phyloP scores from a whole-genome alignment of 345 rosid species.

The Eucalyptus pauciflora region DNA sequence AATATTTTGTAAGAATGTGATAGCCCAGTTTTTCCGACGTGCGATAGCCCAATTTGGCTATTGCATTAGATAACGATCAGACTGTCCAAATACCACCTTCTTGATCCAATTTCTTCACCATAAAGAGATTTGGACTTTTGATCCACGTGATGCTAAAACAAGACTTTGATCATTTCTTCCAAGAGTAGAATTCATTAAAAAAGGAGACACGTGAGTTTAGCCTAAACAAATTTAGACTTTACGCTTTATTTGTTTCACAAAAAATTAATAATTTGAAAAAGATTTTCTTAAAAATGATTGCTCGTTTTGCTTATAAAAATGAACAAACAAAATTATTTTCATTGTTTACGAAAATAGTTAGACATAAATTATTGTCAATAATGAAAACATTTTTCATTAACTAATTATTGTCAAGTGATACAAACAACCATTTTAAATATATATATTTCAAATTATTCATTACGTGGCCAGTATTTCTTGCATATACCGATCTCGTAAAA shows the following conservation, averaged over 20 bases:
- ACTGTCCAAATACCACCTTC: background rate
- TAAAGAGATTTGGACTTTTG: background rate
- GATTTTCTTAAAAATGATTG: too few species aligned
- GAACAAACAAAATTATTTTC: too few species aligned
- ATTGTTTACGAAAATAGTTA: too few species aligned
- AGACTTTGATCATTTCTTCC: background rate
- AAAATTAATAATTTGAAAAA: too few species aligned
- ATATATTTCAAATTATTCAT: too few species aligned
- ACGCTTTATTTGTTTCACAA: background rate
- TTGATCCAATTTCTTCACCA: background rate
- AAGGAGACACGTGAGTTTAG: background rate
- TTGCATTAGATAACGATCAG: background rate
- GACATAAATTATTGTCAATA: too few species aligned
- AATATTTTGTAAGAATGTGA: background rate
- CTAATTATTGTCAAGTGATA: too few species aligned
- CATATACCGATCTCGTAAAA: background rate
- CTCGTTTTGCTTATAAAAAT: background rate
- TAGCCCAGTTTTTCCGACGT: background rate
- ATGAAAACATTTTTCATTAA: too few species aligned
- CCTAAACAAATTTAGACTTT: background rate
- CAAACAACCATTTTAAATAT: too few species aligned
- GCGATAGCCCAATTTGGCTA: background rate
- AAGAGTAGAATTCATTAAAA: background rate
- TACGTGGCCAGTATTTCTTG: background rate
- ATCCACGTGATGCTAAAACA: background rate